A percentile compares a stretch with the other conserved stretches of the same genome.
phyloP scores from a whole-genome alignment of 495 filamentous ascomycete genomes.

The Aspergillus incahuasiensis region DNA sequence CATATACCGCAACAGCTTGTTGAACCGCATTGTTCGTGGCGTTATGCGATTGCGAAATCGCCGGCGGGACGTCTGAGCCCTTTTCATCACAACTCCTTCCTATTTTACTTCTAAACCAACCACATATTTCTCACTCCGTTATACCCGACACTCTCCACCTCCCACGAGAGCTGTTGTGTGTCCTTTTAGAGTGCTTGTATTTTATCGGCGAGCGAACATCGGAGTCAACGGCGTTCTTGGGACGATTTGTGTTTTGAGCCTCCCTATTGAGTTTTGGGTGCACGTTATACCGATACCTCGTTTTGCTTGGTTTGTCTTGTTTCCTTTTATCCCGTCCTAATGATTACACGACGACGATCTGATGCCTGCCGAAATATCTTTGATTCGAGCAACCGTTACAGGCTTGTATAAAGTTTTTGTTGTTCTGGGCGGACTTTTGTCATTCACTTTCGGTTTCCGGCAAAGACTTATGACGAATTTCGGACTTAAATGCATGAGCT shows the following conservation, averaged over 20 bases:
- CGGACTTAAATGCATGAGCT: slow-evolving; percentile 26
- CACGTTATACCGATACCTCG: slow-evolving; percentile 1
- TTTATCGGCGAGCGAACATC: slow-evolving; percentile 34
- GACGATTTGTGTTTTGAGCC: slow-evolving; percentile 17
- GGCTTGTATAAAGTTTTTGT: slow-evolving; percentile 13
- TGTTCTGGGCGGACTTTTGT: slow-evolving; percentile 8
- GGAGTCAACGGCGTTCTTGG: slow-evolving; percentile 30
- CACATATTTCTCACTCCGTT: slow-evolving; percentile 24
- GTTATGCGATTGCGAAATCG: slow-evolving; percentile 41
- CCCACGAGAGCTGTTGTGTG: slow-evolving; percentile 30
- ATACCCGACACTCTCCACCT: slow-evolving; percentile 28
- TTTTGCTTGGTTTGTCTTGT: slow-evolving; percentile 15
- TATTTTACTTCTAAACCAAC: slow-evolving; percentile 7
- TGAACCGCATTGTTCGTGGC: slow-evolving; percentile 38
- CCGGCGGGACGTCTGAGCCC: slow-evolving; percentile 46
- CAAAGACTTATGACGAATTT: slow-evolving; percentile 19
- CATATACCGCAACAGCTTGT: slow-evolving; percentile 4
- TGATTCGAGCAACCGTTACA: slow-evolving; percentile 6
- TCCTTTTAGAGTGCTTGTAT: slow-evolving; percentile 44
- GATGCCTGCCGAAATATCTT: slow-evolving; percentile 18
- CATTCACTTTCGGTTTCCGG: slow-evolving; percentile 6
- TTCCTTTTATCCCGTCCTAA: slow-evolving; percentile 11
- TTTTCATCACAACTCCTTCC: slow-evolving; percentile 16
- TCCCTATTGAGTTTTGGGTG: slow-evolving; percentile 7
- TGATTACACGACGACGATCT: slow-evolving; percentile 15